These are phyloP conservation scores for Ceriops tagal DNA, from an alignment of 345 rosid species.

Conservation along the genomic window DNA sequence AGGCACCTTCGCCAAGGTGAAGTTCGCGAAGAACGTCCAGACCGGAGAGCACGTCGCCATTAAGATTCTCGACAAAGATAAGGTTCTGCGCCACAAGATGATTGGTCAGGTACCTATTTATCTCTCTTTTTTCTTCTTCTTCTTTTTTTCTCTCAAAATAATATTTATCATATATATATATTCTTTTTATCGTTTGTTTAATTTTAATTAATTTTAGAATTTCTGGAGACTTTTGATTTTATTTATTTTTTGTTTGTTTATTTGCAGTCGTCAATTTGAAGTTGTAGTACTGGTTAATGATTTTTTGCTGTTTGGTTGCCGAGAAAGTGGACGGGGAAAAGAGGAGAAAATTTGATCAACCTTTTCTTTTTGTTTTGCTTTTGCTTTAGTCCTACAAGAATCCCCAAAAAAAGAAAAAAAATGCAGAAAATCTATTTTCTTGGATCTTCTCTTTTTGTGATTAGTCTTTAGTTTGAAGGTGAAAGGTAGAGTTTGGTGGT, in stretches of 20 bases:
- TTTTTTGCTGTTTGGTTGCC: conserved; percentile 1
- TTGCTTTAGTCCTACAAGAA: not conserved
- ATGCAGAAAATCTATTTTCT: not conserved
- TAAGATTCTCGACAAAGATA: conserved; percentile 92
- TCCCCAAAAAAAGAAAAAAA: not conserved
- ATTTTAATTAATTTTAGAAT: not conserved
- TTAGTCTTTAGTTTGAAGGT: too few relatives aligned
- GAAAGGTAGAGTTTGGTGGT: too few relatives aligned
- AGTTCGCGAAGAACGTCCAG: conserved; percentile 73
- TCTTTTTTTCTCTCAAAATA: not conserved
- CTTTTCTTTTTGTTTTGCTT: not conserved
- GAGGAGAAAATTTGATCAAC: not conserved
- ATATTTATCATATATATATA: not conserved
- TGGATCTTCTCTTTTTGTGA: too few relatives aligned
- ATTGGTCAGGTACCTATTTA: conserved; percentile 66
- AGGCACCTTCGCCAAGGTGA: conserved; percentile 97
- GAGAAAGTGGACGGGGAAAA: not conserved
- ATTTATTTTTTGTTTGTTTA: too few relatives aligned
- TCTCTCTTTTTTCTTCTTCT: not conserved
- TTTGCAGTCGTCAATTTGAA: not conserved
- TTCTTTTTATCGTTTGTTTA: too few relatives aligned
- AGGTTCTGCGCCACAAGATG: conserved; percentile 83
- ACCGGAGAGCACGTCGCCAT: conserved; percentile 81
- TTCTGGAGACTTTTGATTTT: not conserved
- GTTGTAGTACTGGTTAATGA: not conserved